Evolutionary conservation across 2,329 filamentous ascomycete genomes (phyloP).

Genomic region (Lizonia empirigonia): DNA sequence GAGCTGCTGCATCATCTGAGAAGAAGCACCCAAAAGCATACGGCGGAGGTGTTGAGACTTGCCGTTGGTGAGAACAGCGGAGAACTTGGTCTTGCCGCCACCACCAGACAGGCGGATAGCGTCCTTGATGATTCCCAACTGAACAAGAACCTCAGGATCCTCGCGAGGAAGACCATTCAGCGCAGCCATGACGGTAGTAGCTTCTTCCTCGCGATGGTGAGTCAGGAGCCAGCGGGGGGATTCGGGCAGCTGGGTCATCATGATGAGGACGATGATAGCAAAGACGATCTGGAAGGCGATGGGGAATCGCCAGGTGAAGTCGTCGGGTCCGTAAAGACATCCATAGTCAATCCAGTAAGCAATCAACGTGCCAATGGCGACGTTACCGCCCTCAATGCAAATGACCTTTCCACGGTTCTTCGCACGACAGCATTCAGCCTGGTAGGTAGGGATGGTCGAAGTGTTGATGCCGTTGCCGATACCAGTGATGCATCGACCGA

Average conservation of each 20-base stretch:
- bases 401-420: conserved; percentile 65
- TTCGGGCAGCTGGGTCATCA: conserved; percentile 46
- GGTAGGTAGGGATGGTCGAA: conserved; percentile 59
- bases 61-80: conserved; percentile 63
- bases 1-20: conserved; percentile 66
- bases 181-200: conserved; percentile 54
- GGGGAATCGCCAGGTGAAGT: conserved; percentile 56
- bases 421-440: conserved; percentile 58
- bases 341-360: conserved; percentile 60
- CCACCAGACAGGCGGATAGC: conserved; percentile 46
- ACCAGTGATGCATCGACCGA: conserved; percentile 59
- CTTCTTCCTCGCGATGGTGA: conserved; percentile 53
- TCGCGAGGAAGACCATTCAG: conserved; percentile 55
- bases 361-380: conserved; percentile 57
- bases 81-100: conserved; percentile 50
- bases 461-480: conserved; percentile 62
- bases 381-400: conserved; percentile 60
- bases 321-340: conserved; percentile 38
- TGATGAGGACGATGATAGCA: conserved; percentile 41
- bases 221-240: conserved; percentile 43
- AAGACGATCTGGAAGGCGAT: conserved; percentile 59
- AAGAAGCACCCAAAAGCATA: conserved; percentile 63
- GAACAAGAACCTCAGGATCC: conserved; percentile 60
- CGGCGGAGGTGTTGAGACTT: conserved; percentile 69
- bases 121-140: conserved; percentile 69